phyloP scores from a whole-genome alignment of 768 basidiomycete genomes.

The Crassisporium funariophilum region DNA sequence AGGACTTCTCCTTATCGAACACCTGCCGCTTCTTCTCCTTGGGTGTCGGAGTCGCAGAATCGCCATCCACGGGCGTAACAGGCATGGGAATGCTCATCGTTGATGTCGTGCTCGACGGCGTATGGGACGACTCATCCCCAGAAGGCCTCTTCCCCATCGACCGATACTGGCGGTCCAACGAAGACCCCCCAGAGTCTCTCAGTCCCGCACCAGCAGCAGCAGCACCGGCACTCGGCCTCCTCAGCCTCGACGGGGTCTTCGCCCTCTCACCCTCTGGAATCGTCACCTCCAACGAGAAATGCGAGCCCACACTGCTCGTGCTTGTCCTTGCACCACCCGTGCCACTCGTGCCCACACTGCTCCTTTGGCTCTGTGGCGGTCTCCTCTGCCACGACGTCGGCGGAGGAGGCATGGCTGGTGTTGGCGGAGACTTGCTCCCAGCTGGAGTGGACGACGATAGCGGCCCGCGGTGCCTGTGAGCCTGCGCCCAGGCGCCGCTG shows the following conservation, averaged over 20 bases:
- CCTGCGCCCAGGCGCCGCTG: conserved; percentile 23
- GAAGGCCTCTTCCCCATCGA: conserved; percentile 11
- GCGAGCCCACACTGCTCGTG: conserved; percentile 33
- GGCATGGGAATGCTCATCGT: conserved; percentile 37
- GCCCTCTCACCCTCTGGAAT: conserved; percentile 15
- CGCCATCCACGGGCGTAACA: conserved; percentile 33
- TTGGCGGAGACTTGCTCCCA: neutral
- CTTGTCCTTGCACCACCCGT: conserved; percentile 22
- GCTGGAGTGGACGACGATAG: neutral
- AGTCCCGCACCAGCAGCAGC: neutral
- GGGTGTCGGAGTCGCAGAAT: conserved; percentile 10
- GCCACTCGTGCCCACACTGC: neutral
- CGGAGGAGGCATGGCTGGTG: conserved; percentile 3
- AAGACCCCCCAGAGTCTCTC: conserved; percentile 11
- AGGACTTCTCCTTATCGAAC: conserved; percentile 36
- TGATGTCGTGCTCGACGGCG: conserved; percentile 37
- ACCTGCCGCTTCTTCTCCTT: conserved; percentile 1
- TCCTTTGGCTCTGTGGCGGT: conserved; percentile 4
- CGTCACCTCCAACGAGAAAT: conserved; percentile 25
- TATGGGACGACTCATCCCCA: conserved; percentile 23
- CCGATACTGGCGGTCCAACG: neutral
- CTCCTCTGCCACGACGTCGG: conserved; percentile 15
- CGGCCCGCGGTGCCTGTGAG: conserved; percentile 9
- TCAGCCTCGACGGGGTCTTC: conserved; percentile 14
- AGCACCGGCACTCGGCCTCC: conserved; percentile 11